Evolutionary conservation across 2,329 filamentous ascomycete genomes (phyloP).

Genomic region (Didymella lethalis): DNA sequence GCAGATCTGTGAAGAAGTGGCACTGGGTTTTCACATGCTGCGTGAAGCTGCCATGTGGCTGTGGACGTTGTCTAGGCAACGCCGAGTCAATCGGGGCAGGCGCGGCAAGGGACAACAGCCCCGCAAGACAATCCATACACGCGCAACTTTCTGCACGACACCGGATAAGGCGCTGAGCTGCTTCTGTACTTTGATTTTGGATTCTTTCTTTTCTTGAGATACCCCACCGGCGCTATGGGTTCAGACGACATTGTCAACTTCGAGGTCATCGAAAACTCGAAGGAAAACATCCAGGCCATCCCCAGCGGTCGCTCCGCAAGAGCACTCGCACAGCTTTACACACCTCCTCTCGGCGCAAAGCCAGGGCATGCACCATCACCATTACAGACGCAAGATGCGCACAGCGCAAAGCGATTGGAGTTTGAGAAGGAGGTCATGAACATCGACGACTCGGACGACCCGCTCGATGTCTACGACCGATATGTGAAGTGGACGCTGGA

Average conservation of each 20-base stretch:
- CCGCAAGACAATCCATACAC: conserved; percentile 23
- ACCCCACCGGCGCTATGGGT: conserved; percentile 50
- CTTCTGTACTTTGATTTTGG: conserved; percentile 21
- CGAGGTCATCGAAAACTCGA: conserved; percentile 93
- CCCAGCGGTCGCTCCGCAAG: conserved; percentile 88
- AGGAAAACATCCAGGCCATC: conserved; percentile 96
- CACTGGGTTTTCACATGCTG: background rate
- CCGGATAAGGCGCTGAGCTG: conserved; percentile 16
- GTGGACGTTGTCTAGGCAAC: conserved; percentile 23
- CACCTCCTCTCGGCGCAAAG: conserved; percentile 62
- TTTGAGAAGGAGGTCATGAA: conserved; percentile 84
- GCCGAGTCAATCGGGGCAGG: conserved; percentile 22
- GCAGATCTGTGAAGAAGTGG: too few relatives aligned
- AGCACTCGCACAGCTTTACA: conserved; percentile 84
- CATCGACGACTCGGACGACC: conserved; percentile 89
- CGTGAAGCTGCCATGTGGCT: too few relatives aligned
- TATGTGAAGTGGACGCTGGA: conserved; percentile 98
- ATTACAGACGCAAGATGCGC: conserved; percentile 75
- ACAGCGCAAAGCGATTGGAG: conserved; percentile 80
- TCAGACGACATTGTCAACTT: conserved; percentile 68
- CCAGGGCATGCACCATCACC: conserved; percentile 61
- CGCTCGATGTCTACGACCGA: conserved; percentile 92
- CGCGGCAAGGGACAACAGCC: conserved; percentile 30
- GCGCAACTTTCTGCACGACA: conserved; percentile 26
- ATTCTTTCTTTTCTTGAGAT: conserved; percentile 37